These are phyloP conservation scores for Calocera cornea DNA, from an alignment of 768 basidiomycete genomes.

Conservation along the genomic window DNA sequence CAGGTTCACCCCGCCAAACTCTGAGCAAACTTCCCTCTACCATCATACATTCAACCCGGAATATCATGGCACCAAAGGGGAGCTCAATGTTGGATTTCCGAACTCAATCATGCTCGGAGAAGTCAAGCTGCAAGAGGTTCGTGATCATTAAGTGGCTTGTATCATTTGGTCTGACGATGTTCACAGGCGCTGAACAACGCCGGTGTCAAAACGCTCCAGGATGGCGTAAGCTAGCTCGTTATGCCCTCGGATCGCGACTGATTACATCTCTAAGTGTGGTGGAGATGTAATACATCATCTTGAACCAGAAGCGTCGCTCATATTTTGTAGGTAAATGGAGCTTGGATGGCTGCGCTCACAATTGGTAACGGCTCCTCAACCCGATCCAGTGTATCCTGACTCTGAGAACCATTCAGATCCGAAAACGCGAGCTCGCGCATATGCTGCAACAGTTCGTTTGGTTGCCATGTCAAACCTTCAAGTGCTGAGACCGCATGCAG, in stretches of 20 bases:
- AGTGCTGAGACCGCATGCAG: not conserved
- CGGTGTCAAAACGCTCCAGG: not conserved
- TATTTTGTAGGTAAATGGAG: conserved; percentile 11
- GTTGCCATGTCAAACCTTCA: conserved; percentile 5
- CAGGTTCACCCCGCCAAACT: not conserved
- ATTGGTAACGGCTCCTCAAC: conserved; percentile 9
- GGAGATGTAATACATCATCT: conserved; percentile 10
- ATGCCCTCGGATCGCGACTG: not conserved
- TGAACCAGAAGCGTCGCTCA: too few species aligned
- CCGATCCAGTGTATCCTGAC: conserved; percentile 11
- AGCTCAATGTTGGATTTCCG: not conserved
- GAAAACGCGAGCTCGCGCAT: conserved; percentile 18
- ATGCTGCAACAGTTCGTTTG: conserved; percentile 21
- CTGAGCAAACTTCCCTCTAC: not conserved
- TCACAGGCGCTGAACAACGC: not conserved
- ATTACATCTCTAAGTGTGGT: not conserved
- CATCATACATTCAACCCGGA: not conserved
- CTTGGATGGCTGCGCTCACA: conserved; percentile 5
- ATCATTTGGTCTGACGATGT: not conserved
- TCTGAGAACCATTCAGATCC: conserved; percentile 19
- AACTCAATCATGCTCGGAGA: not conserved
- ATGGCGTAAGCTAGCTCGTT: not conserved
- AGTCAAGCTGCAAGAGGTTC: not conserved
- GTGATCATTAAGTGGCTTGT: not conserved
- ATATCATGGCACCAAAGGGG: not conserved